Evolutionary conservation across 108 stramenopile genomes (phyloP), one percentile per base, ranked within the genome.

Genomic region (Cyclotella choctawhatcheeana): DNA sequence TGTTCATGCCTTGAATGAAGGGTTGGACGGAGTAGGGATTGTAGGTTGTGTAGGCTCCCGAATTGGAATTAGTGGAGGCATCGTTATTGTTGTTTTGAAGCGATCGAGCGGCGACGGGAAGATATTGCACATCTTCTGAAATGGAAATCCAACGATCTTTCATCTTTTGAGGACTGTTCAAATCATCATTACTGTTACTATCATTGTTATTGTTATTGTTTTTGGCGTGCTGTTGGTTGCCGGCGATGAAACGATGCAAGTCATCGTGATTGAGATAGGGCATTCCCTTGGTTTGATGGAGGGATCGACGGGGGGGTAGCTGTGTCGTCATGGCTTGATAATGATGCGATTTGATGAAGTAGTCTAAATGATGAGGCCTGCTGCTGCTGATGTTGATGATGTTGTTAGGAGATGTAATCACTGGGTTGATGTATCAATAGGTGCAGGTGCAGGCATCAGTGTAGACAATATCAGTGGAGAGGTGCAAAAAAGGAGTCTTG

Each of bases 1-100:
- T 71, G 16, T 62, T 75, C 71, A 58, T 44, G 14, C 71, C 71
- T 2, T 72, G 26, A 3, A 63, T 64, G 31, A 64, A 72, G 24
- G 68, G 68, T 16, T 69, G 58, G 21, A 60, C 37, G 55, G 21
- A 43, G 58, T 61, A 69, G 20, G 68, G 68, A 30, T 69, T 61
- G 43, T 27, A 20, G 2, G 34, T 0, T 2, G 5, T 1, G 16
- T 35, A 61, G 14, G 58, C 35, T 0, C 59, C 35, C 24, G 62
- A n/a, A 3, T 3, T 63, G 7, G 22, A 14, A 8, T 24, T 26
- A n/a, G 21, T 22, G 20, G n/a, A 24, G 3, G 1, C 2, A 2
- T 18, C 20, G 10, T 52, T 10, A 2, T n/a, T 10, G 1, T 52
- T n/a, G 21, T 52, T 22, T 22, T 22, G 20, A 2, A 52, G 51